Evolutionary conservation across 345 rosid genomes (phyloP).

Genomic region (Lepidium aucheri): DNA sequence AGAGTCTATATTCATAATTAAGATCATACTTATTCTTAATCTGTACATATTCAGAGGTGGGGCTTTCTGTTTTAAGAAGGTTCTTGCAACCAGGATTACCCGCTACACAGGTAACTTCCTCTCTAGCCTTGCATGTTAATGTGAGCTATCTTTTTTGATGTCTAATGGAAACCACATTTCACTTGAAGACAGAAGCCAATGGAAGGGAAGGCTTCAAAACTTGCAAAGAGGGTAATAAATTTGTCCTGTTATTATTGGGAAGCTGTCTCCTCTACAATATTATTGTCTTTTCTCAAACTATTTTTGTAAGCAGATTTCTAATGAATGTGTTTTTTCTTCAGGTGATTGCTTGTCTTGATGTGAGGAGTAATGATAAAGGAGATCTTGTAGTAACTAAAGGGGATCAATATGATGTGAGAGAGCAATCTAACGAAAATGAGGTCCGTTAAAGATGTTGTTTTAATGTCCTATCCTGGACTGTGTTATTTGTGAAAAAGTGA

Average conservation of each 20-base stretch:
- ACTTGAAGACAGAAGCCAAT: slow-evolving; percentile 65
- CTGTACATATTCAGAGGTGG: slow-evolving; percentile 64
- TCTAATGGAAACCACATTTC: slow-evolving; percentile 48
- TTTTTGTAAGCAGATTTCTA: not conserved
- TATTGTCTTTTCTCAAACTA: not conserved
- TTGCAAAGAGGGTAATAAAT: slow-evolving; percentile 83
- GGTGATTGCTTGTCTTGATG: slow-evolving; percentile 99
- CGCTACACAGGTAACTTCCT: slow-evolving; percentile 46
- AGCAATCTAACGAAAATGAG: slow-evolving; percentile 76
- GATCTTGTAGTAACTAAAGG: slow-evolving; percentile 99
- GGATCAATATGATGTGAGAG: slow-evolving; percentile 93
- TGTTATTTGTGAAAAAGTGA: not conserved
- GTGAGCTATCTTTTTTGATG: slow-evolving; percentile 8
- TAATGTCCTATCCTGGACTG: not conserved
- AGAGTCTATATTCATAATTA: not conserved
- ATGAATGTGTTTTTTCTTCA: slow-evolving; percentile 18
- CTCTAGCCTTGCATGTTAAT: not conserved
- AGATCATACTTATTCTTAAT: not conserved
- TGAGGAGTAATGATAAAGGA: slow-evolving; percentile 86
- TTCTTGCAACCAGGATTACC: slow-evolving; percentile 58
- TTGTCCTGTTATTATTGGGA: not conserved
- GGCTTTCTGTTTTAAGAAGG: slow-evolving; percentile 80
- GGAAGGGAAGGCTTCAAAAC: slow-evolving; percentile 70
- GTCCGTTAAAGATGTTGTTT: slow-evolving; percentile 31
- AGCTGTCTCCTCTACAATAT: not conserved